Percentiles rank a stretch among this genome's conserved stretches.
Evolutionary conservation across 208 protist species (phyloP).

Genomic region (Acanthamoeba triangularis): DNA sequence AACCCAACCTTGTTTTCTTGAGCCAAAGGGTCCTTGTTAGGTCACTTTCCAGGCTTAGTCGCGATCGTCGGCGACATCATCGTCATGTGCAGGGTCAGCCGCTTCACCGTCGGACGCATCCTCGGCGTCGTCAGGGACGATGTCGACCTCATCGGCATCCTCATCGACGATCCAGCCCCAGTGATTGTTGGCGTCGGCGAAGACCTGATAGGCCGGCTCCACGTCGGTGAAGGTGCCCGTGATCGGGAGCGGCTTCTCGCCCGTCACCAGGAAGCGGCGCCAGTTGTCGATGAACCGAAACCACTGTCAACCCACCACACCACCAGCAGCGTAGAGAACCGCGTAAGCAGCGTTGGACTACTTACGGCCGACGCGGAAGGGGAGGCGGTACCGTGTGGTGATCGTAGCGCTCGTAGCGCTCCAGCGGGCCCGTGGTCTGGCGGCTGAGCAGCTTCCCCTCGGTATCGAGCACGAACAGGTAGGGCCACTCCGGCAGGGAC

Average conservation of each 20-base stretch:
- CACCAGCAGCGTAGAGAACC: background rate
- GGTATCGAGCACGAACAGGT: conserved; percentile 2
- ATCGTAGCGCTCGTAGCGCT: background rate
- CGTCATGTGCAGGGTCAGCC: too few species aligned
- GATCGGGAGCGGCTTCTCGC: background rate
- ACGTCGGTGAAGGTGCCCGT: background rate
- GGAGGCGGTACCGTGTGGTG: background rate
- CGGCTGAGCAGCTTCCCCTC: background rate
- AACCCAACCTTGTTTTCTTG: too few species aligned
- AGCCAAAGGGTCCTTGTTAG: too few species aligned
- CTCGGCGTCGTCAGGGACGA: too few species aligned
- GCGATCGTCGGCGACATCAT: too few species aligned
- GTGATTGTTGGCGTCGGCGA: too few species aligned
- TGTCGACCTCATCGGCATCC: too few species aligned
- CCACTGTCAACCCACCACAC: too few species aligned
- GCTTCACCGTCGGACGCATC: too few species aligned
- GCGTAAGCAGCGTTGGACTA: background rate
- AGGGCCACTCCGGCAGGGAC: conserved; percentile 5
- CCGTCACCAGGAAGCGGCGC: background rate
- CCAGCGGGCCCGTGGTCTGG: background rate
- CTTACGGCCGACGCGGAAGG: too few species aligned
- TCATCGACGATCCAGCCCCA: too few species aligned
- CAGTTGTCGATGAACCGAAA: conserved; percentile 41
- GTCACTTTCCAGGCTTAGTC: too few species aligned
- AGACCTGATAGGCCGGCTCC: background rate